phyloP scores from a whole-genome alignment of 768 basidiomycete genomes.

The Leccinum uliginosum region DNA sequence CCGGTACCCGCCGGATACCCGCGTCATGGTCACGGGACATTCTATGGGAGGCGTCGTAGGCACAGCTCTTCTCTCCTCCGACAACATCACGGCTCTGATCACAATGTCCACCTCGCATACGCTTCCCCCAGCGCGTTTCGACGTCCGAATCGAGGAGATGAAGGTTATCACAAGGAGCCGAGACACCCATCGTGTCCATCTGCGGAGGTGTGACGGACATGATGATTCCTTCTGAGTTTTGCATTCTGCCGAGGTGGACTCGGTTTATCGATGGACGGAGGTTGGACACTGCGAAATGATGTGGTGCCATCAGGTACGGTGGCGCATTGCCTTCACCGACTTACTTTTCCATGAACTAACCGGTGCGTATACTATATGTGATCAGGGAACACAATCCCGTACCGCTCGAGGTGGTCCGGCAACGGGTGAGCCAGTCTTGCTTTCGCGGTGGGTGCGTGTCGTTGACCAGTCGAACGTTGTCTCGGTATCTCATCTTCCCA shows the following conservation, averaged over 20 bases:
- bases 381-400: constrained; percentile 52
- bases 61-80: constrained; percentile 66
- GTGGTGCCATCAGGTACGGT: too few relatives aligned
- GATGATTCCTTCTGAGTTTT: constrained; percentile 89
- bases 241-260: too few relatives aligned
- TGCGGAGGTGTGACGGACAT: constrained; percentile 91
- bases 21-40: constrained; percentile 81
- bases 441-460: not conserved
- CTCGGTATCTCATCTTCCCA: too few relatives aligned
- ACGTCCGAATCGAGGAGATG: constrained; percentile 69
- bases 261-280: too few relatives aligned
- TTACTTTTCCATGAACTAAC: not conserved
- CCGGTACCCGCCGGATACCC: constrained; percentile 58
- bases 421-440: constrained; percentile 34
- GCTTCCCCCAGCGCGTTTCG: constrained; percentile 87
- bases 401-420: constrained; percentile 36
- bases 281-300: too few relatives aligned
- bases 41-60: constrained; percentile 98
- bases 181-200: constrained; percentile 74
- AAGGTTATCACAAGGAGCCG: constrained; percentile 35
- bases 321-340: not conserved
- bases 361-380: too few relatives aligned
- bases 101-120: constrained; percentile 99
- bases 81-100: constrained; percentile 68
- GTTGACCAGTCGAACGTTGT: too few relatives aligned